Evolutionary conservation across 2,329 filamentous ascomycete species (phyloP), one percentile per base, ranked within the genome.

Genomic region (Alternaria novae-zelandiae): DNA sequence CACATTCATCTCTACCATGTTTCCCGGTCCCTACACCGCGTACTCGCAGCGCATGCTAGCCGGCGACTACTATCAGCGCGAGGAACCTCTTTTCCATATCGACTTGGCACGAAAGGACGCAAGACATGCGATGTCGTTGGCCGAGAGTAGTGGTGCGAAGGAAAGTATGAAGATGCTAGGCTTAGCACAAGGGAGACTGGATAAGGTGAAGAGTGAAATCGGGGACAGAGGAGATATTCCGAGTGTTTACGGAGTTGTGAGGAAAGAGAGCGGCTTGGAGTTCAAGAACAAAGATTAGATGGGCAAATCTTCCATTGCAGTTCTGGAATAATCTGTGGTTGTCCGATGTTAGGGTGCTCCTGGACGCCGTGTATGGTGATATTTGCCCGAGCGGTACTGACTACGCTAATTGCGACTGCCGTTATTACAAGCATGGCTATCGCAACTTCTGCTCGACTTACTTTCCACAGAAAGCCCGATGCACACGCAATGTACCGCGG

Each of bases 41-140:
- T 97, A 97, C 77, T 90, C 89, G 15, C 86, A 86, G 46, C 86
- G 93, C 21, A 92, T 97, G 90, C 76, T 88, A 51, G 83, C 83
- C 1, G 93, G 93, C 1, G 91, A 93, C 71, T 96, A 96, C 76
- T 89, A 91, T 79, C 86, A 88, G 80, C 85, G 91, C 12, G 88
- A 91, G 23, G 90, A 90, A 76, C 94, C 94, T n/a, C 82, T 96
- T 9, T 97, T 97, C 78, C 88, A 88, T 4, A 91, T 95, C 1
- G 90, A 96, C 77, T 83, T 97, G 63, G 94, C 93, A 6, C 84
- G 90, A 65, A 97, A 97, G 78, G 94, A 97, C 82, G 87, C 90
- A 2, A 82, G 89, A 2, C 93, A 97, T 83, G 92, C 91, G 5
- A 82, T 89, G 76, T 83, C 82, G 58, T 74, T 97, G 62, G 94